phyloP scores from a whole-genome alignment of 1,284 basidiomycete genomes.

The Rhizoctonia solani region DNA sequence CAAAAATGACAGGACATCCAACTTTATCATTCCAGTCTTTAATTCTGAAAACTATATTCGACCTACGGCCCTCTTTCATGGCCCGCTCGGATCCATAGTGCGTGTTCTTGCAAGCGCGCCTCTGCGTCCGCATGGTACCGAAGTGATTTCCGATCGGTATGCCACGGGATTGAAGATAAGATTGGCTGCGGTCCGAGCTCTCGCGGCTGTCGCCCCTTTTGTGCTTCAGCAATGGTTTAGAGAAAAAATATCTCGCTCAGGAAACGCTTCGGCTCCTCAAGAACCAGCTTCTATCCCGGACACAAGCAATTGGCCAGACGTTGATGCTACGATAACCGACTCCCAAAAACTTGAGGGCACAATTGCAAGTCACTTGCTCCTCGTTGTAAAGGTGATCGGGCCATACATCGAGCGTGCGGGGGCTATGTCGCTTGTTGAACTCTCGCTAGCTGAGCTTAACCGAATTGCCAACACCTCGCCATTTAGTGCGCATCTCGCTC shows the following conservation, averaged over 20 bases:
- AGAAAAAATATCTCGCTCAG: conserved; percentile 1
- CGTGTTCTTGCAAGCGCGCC: not conserved
- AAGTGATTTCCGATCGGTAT: not conserved
- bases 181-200: conserved; percentile 11
- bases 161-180: not conserved
- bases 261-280: not conserved
- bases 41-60: conserved; percentile 28
- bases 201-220: conserved; percentile 13
- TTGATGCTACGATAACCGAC: conserved; percentile 8
- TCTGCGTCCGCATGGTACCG: not conserved
- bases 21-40: conserved; percentile 20
- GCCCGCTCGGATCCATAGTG: conserved; percentile 20
- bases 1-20: not conserved
- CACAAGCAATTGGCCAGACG: not conserved
- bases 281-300: not conserved
- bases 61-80: conserved; percentile 11
- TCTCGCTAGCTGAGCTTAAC: conserved; percentile 6
- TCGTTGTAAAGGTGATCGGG: conserved; percentile 1
- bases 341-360: not conserved
- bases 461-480: not conserved
- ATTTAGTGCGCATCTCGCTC: conserved; percentile 13
- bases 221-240: conserved; percentile 16
- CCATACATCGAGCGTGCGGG: conserved; percentile 20
- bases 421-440: not conserved
- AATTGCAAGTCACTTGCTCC: conserved; percentile 2